phyloP scores from a whole-genome alignment of 2,329 filamentous ascomycete species.

The Fusarium sp. region DNA sequence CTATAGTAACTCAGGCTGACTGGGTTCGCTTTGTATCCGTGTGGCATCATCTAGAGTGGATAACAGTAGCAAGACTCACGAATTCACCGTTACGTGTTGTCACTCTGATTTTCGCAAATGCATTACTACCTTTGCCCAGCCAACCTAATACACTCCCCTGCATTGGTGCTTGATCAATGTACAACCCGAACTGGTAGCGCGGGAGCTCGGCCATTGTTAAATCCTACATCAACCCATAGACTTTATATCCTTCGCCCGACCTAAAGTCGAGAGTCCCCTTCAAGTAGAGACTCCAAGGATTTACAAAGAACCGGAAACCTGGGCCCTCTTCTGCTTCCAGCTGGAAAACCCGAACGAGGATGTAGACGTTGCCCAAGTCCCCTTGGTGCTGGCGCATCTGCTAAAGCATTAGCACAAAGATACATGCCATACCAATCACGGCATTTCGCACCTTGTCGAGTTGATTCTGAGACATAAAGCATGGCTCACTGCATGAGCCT shows the following conservation, averaged over 20 bases:
- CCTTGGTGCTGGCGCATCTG: not conserved
- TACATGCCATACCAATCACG: not conserved
- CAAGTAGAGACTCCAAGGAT: not conserved
- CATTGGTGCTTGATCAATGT: not conserved
- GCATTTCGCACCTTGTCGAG: not conserved
- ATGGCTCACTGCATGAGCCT: not conserved
- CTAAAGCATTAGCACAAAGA: not conserved
- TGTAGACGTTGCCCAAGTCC: not conserved
- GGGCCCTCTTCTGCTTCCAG: not conserved
- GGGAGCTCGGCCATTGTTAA: no score
- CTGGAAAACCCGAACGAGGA: not conserved
- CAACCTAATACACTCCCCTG: not conserved
- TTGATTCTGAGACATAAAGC: not conserved
- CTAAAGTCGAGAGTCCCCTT: not conserved
- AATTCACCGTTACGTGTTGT: not conserved
- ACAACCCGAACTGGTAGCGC: not conserved
- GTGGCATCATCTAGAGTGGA: not conserved
- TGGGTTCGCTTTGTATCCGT: accelerated
- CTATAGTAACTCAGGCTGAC: not conserved
- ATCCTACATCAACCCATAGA: not conserved
- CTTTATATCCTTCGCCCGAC: not conserved
- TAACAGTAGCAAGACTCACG: not conserved
- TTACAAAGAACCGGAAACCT: not conserved
- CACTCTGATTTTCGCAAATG: not conserved
- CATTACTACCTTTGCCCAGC: not conserved